These are phyloP conservation scores for Clonostachys byssicola DNA, from an alignment of 2,329 filamentous ascomycete species.

Conservation along the genomic window DNA sequence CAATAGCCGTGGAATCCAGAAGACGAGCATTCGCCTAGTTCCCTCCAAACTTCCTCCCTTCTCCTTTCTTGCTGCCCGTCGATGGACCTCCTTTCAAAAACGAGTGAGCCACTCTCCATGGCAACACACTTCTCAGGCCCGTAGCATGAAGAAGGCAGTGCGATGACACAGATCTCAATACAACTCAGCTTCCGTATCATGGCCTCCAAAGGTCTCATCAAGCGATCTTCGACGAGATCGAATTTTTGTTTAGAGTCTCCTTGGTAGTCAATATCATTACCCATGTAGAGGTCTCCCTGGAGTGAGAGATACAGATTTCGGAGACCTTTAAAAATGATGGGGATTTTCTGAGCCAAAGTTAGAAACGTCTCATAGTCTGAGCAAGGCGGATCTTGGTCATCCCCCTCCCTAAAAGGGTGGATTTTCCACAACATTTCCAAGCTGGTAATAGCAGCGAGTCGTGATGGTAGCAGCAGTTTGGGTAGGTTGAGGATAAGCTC, in stretches of 20 bases:
- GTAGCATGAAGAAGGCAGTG: too few relatives aligned
- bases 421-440: not conserved
- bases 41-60: too few relatives aligned
- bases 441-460: not conserved
- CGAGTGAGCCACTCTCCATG: too few relatives aligned
- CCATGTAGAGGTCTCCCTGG: not conserved
- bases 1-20: too few relatives aligned
- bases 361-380: not conserved
- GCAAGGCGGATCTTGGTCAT: not conserved
- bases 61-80: too few relatives aligned
- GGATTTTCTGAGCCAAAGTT: not conserved
- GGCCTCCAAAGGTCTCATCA: not conserved
- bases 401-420: not conserved
- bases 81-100: too few relatives aligned
- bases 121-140: too few relatives aligned
- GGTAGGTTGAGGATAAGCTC: not conserved
- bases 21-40: too few relatives aligned
- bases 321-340: not conserved
- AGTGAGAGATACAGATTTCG: not conserved
- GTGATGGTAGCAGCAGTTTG: not conserved
- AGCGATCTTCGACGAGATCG: slow-evolving; percentile 1
- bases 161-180: too few relatives aligned
- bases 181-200: not conserved
- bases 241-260: not conserved
- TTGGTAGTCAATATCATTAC: not conserved